Conservation (phyloP, 176 grass and related monocot genomes). For the Secale cereale region DNA sequence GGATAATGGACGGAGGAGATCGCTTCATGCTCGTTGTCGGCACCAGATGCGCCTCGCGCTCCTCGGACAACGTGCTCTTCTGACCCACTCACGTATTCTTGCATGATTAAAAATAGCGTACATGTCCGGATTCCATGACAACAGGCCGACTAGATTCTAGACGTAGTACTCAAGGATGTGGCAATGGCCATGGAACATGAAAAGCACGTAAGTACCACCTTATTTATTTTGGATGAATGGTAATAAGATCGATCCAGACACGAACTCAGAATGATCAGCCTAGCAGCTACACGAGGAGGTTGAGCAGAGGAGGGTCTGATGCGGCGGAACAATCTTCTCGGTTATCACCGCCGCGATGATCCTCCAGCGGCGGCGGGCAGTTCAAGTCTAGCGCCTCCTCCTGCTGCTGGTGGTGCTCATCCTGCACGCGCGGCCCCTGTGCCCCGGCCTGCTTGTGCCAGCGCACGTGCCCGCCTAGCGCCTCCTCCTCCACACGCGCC, state of each 20-base stretch:
- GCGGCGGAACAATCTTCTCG: not conserved
- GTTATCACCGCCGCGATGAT: not conserved
- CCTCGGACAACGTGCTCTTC: not conserved
- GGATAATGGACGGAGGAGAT: not conserved
- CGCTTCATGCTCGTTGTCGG: not conserved
- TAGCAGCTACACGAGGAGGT: conserved; percentile 1
- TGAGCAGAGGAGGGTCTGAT: conserved; percentile 28
- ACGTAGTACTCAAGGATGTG: not conserved
- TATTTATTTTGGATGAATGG: not conserved
- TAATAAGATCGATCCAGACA: not conserved
- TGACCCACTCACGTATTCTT: not conserved
- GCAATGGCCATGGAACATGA: not conserved
- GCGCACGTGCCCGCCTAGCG: too few species aligned
- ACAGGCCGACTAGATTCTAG: not conserved
- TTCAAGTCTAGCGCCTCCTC: conserved; percentile 30
- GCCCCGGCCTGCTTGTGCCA: not conserved
- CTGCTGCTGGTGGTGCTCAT: not conserved
- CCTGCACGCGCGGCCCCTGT: not conserved
- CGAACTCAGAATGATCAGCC: not conserved
- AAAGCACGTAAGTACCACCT: not conserved
- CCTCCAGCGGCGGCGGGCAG: conserved; percentile 22
- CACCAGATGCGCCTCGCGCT: not conserved
- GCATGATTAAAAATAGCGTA: not conserved
- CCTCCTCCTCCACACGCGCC: not conserved
- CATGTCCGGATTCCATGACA: not conserved